These are phyloP conservation scores for Fennellomyces sp. DNA, from an alignment of 371 early-diverging fungal genomes.

Conservation along the genomic window DNA sequence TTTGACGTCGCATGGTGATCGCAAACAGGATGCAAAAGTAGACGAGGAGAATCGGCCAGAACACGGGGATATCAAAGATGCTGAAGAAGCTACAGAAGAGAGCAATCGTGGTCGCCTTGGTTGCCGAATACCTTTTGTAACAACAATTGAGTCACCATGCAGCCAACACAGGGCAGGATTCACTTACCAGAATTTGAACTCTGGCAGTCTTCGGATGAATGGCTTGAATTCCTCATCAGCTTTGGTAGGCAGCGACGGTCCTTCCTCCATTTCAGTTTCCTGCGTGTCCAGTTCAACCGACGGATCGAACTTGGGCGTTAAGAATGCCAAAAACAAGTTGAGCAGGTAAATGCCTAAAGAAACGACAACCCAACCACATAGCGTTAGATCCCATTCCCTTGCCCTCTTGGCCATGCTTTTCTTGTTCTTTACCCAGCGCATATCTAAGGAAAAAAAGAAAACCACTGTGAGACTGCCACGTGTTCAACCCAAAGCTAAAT, in stretches of 20 bases:
- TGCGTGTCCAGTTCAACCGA: slow-evolving; percentile 76
- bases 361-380: too few species aligned
- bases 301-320: slow-evolving; percentile 96
- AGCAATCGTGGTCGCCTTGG: slow-evolving; percentile 79
- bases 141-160: background rate
- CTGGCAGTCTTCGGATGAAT: slow-evolving; percentile 98
- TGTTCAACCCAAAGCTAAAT: background rate
- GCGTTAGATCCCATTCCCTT: too few species aligned
- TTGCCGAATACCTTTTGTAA: slow-evolving; percentile 72
- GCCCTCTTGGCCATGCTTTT: background rate
- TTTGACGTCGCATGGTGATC: slow-evolving; percentile 95
- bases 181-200: slow-evolving; percentile 98
- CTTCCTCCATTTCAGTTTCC: slow-evolving; percentile 75
- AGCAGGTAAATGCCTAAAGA: slow-evolving; percentile 90
- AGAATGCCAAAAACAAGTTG: slow-evolving; percentile 92
- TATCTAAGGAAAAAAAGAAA: slow-evolving; percentile 28
- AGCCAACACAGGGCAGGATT: background rate
- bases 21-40: slow-evolving; percentile 96
- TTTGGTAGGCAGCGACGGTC: slow-evolving; percentile 80
- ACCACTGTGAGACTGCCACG: background rate
- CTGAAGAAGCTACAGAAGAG: slow-evolving; percentile 85
- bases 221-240: slow-evolving; percentile 98
- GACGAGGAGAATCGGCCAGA: slow-evolving; percentile 89
- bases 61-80: slow-evolving; percentile 97
- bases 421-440: slow-evolving; percentile 48